Evolutionary conservation across 2,329 filamentous ascomycete species (phyloP), one percentile per base, ranked within the genome.

Genomic region (Ophiostoma himal-ulmi): DNA sequence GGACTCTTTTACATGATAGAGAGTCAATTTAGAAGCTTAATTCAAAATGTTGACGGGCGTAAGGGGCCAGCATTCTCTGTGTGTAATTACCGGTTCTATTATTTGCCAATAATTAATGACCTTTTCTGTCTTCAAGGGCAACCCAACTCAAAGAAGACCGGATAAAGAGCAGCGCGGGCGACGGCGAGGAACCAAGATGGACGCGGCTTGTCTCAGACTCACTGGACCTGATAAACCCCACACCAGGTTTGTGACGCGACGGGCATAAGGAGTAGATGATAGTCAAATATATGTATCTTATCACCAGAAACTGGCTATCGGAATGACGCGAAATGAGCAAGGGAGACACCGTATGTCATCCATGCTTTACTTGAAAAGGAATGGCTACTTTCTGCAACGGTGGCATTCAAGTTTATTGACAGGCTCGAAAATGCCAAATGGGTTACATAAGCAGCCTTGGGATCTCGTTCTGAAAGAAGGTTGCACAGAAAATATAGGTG

Each of bases 151-250:
- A 57, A n/a, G 7, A 57, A 22, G 52, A 13, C 52, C 17, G 22
- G 52, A 26, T 22, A 57, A 57, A 48, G 17, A n/a, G 44, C 44
- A 48, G 44, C 8, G 37, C n/a, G n/a, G 52, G 52, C 52, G 11
- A 57, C 52, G 52, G 52, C 52, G 52, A 26, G n/a, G 8, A 26
- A 57, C 8, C 22, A 22, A 22, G 48, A 54, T 54, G 48, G 48
- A 54, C n/a, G 48, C 48, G 48, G 48, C n/a, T 57, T 57, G 52
- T 57, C 52, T 57, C 52, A 30, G 52, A 57, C 52, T 26, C 17
- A n/a, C 17, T 54, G 48, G 48, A n/a, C 48, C 48, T 22, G 22
- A 57, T 57, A 26, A 26, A 26, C 52, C 8, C 52, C n/a, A 26
- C n/a, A 57, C 22, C 30, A 22, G 10, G n/a, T 57, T n/a, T 22